phyloP scores from a whole-genome alignment of 345 rosid genomes.

The Pistacia vera region DNA sequence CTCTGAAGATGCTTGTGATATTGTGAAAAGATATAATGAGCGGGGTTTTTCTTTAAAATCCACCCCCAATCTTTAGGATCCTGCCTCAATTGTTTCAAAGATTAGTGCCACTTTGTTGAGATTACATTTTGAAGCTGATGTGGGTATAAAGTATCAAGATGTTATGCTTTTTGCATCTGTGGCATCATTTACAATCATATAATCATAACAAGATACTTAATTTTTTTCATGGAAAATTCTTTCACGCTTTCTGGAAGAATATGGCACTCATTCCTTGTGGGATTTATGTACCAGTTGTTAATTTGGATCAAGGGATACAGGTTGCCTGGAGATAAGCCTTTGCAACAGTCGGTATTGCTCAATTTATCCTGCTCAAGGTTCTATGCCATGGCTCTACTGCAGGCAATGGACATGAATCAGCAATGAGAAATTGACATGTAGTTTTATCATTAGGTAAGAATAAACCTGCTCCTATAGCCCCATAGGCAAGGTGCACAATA shows the following conservation, averaged over 20 bases:
- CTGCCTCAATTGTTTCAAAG: slow-evolving; percentile 11
- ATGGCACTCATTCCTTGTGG: background rate
- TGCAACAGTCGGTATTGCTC: slow-evolving; percentile 5
- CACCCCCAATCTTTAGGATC: slow-evolving; percentile 10
- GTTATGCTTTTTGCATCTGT: slow-evolving; percentile 1
- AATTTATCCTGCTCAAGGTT: slow-evolving; percentile 1
- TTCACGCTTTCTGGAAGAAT: background rate
- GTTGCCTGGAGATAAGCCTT: background rate
- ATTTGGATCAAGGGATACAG: background rate
- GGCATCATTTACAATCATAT: slow-evolving; percentile 1
- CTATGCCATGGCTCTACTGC: background rate
- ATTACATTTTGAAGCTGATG: background rate
- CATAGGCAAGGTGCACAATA: background rate
- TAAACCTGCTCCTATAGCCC: background rate
- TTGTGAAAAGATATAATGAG: slow-evolving; percentile 22
- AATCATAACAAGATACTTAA: background rate
- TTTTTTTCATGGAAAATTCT: background rate
- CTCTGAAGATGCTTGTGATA: slow-evolving; percentile 34
- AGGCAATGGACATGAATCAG: background rate
- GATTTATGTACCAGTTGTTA: background rate
- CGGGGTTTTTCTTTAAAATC: slow-evolving; percentile 30
- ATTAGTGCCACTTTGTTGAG: slow-evolving; percentile 1
- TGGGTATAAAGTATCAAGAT: background rate
- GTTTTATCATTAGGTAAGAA: background rate
- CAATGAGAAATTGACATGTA: background rate